phyloP scores from a whole-genome alignment of 139 green algal genomes.

The Chlamydomonas sphaeroides region DNA sequence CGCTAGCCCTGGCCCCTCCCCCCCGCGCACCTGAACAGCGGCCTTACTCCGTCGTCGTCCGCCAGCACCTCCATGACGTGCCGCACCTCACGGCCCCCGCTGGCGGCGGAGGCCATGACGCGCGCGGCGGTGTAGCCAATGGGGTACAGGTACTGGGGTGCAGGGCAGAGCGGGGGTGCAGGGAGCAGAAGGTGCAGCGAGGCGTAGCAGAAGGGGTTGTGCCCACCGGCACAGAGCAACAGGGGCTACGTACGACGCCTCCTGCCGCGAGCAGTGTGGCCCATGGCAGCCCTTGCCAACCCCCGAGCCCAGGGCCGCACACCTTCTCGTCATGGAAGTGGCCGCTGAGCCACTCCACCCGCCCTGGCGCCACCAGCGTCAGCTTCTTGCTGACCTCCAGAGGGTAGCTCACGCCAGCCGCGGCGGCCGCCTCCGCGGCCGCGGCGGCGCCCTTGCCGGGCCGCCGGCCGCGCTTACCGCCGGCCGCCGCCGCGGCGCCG shows the following conservation, averaged over 20 bases:
- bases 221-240: no score
- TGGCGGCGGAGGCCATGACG: constrained; percentile 21
- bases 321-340: constrained; percentile 76
- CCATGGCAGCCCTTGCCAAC: no score
- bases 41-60: constrained; percentile 50
- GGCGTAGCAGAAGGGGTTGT: no score
- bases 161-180: no score
- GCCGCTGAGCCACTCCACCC: constrained; percentile 74
- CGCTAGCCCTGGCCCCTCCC: not conserved
- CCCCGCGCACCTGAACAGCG: constrained; percentile 69
- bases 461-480: no score
- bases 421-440: not conserved
- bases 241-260: no score
- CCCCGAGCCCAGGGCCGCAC: no score
- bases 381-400: constrained; percentile 49
- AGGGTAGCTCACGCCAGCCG: constrained; percentile 27
- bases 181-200: no score
- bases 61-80: constrained; percentile 63
- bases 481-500: no score
- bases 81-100: constrained; percentile 39
- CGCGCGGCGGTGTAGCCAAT: constrained; percentile 66
- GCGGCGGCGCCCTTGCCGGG: no score
- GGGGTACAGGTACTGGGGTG: constrained; percentile 78
- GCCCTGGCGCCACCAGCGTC: constrained; percentile 64
- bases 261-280: no score